phyloP scores from a whole-genome alignment of 1,284 basidiomycete species.

The Boletus sp. region DNA sequence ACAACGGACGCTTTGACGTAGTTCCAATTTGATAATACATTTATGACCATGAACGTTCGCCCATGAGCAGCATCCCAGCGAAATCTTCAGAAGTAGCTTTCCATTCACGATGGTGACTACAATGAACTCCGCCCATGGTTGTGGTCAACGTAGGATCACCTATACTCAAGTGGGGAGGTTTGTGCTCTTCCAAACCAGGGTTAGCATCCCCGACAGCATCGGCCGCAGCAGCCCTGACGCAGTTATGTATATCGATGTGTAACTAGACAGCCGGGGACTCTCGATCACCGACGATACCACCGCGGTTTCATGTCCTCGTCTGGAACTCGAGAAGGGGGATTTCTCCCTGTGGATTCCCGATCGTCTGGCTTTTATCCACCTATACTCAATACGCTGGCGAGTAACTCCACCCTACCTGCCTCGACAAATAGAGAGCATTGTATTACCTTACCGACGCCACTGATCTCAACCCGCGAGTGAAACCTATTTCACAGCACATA shows the following conservation, averaged over 20 bases:
- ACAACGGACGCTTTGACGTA: slow-evolving; percentile 16
- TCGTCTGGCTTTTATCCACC: background rate
- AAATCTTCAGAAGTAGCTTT: slow-evolving; percentile 1
- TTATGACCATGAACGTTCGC: slow-evolving; percentile 9
- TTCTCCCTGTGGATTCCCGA: background rate
- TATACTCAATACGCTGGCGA: background rate
- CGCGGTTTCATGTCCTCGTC: background rate
- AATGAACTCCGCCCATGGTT: background rate
- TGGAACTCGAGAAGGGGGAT: background rate
- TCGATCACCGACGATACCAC: background rate
- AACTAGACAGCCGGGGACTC: slow-evolving; percentile 1
- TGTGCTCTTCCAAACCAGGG: slow-evolving; percentile 11
- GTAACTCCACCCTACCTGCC: slow-evolving; percentile 2
- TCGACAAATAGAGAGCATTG: background rate
- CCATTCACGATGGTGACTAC: slow-evolving; percentile 1
- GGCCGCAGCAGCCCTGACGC: slow-evolving; percentile 17
- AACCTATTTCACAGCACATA: background rate
- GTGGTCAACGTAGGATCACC: background rate
- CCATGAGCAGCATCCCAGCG: background rate
- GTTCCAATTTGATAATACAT: slow-evolving; percentile 6
- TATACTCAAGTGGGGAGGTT: no score
- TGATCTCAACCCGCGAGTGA: slow-evolving; percentile 5
- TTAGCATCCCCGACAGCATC: slow-evolving; percentile 17
- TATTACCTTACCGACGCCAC: slow-evolving; percentile 15
- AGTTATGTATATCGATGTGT: slow-evolving; percentile 2